Base-by-base conservation (phyloP, 1,284 basidiomycete species). In the Cutaneotrichosporon spelunceum region DNA sequence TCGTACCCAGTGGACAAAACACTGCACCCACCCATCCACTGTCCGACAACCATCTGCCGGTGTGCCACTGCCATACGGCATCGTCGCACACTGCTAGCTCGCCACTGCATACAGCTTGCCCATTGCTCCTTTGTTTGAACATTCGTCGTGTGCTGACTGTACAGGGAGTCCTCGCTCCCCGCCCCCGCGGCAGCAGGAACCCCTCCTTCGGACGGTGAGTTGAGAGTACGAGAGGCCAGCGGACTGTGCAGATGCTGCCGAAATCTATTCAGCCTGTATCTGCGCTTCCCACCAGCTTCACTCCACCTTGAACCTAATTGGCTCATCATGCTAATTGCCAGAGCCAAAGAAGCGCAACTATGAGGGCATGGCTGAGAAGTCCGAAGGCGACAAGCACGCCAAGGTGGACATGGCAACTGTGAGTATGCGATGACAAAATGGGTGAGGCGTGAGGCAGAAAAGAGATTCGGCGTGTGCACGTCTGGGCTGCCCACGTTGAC, bases 341-440 rank as follows among this genome's bases (percentile, higher is more conserved):
- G 36, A 65, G 64, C 67, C 85, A 82, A 80, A 87, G 87, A 90
- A 91, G 83, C 84, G 90, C 82, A 89, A 91, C 83, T 93, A 93
- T 84, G 93, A 91, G 85, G 91, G 93, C 59, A 90, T 93, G 72
- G 86, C 86, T 70, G 88, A 93, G 77, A 89, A 91, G 67, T 59
- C 66, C 36, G 53, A 61, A 9, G 76, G 73, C 58, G 74, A 78
- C 64, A 69, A 67, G 52, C 76, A 91, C 78, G 90, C 88, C 70
- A 87, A 87, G 79, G 89, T 93, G 62, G 90, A 92, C 79, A 90
- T 93, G 90, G 85, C 86, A 70, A 83, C 84, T 70, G 88, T 89
- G 66, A 70, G 83, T 75, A 47, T 2, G 30, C 2, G 13, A 33
- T 1, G 44, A 47, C 44, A 47, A 23, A 10, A 21, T 47, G 44